A percentile compares a stretch with the other conserved stretches of the same genome.
phyloP scores from a whole-genome alignment of 768 basidiomycete species.

The Suillus plorans region DNA sequence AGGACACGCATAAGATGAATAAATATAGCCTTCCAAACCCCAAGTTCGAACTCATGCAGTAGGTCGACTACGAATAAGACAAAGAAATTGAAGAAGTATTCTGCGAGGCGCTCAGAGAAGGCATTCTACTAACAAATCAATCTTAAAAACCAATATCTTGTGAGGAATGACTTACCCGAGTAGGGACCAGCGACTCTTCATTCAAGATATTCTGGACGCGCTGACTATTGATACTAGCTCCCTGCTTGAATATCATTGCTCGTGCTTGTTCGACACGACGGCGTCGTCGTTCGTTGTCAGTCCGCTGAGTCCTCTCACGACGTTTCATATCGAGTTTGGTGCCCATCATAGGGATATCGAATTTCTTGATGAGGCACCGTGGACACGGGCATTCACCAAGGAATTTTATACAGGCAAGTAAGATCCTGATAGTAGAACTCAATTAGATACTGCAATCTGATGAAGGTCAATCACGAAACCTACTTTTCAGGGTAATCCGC shows the following conservation, averaged over 20 bases:
- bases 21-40: slow-evolving; percentile 17
- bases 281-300: not conserved
- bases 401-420: no score
- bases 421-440: no score
- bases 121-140: slow-evolving; percentile 34
- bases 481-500: no score
- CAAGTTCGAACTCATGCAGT: slow-evolving; percentile 18
- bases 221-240: not conserved
- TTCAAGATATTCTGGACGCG: not conserved
- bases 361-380: not conserved
- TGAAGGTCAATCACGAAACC: no score
- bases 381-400: no score
- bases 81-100: slow-evolving; percentile 6
- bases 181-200: slow-evolving; percentile 12
- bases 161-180: not conserved
- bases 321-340: not conserved
- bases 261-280: not conserved
- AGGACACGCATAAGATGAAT: slow-evolving; percentile 16
- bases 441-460: no score
- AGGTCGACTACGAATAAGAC: slow-evolving; percentile 13
- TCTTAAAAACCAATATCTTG: not conserved
- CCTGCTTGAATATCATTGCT: not conserved
- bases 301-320: not conserved
- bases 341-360: not conserved
- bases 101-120: slow-evolving; percentile 27